Evolutionary conservation across 1,139 yeast species (phyloP).

Genomic region (Wickerhamomyces sp.): DNA sequence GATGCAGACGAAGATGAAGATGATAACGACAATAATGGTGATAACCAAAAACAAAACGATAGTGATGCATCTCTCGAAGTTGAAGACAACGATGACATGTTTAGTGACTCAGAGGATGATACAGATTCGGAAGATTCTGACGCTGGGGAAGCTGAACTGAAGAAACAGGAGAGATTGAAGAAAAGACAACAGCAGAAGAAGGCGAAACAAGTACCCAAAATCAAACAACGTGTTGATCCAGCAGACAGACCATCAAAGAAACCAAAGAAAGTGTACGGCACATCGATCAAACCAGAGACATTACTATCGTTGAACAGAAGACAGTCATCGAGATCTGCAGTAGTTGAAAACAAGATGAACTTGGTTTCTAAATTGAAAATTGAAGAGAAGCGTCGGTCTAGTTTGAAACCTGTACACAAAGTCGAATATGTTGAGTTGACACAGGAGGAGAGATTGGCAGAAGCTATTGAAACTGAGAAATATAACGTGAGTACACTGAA

Average conservation of each 20-base stretch:
- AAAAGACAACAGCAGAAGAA: slow-evolving; percentile 37
- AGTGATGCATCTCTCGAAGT: slow-evolving; percentile 8
- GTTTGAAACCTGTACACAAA: slow-evolving; percentile 18
- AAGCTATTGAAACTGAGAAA: slow-evolving; percentile 83
- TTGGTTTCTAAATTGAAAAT: slow-evolving; percentile 69
- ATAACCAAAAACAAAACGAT: slow-evolving; percentile 6
- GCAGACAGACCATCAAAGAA: slow-evolving; percentile 15
- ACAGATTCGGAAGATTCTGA: slow-evolving; percentile 41
- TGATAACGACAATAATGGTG: slow-evolving; percentile 26
- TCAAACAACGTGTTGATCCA: slow-evolving; percentile 32
- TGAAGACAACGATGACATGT: slow-evolving; percentile 25
- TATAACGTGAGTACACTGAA: slow-evolving; percentile 69
- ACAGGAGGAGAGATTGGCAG: slow-evolving; percentile 79
- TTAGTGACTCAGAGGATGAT: slow-evolving; percentile 25
- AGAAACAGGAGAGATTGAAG: slow-evolving; percentile 42
- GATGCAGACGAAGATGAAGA: slow-evolving; percentile 36
- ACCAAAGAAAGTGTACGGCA: slow-evolving; percentile 22
- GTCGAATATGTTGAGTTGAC: slow-evolving; percentile 55
- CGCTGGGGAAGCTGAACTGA: slow-evolving; percentile 63
- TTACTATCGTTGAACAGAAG: slow-evolving; percentile 51
- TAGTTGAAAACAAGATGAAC: slow-evolving; percentile 72
- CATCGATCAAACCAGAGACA: slow-evolving; percentile 39
- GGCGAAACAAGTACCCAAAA: slow-evolving; percentile 37
- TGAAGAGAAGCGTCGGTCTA: slow-evolving; percentile 63
- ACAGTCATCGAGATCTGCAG: slow-evolving; percentile 74